A percentile compares a stretch with the other conserved stretches of the same genome.
These are phyloP conservation scores for Lenwebbia sp. DNA, from an alignment of 345 rosid genomes.

Conservation along the genomic window DNA sequence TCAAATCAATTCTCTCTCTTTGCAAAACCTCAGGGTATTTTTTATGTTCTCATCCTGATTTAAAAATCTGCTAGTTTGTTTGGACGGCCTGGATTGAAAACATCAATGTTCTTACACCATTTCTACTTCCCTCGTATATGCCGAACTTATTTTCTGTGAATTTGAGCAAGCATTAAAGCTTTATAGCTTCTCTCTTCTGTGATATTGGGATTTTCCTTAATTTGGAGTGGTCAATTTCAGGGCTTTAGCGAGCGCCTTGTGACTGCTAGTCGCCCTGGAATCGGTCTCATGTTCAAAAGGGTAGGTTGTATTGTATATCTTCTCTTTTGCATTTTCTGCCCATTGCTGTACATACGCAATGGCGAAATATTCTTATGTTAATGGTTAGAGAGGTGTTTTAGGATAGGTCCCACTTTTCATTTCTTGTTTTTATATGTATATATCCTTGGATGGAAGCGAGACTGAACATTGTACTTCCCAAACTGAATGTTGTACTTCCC, in stretches of 20 bases:
- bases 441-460: not conserved
- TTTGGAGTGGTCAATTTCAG: constrained; percentile 25
- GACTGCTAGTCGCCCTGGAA: constrained; percentile 72
- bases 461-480: not conserved
- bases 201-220: not conserved
- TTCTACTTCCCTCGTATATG: not conserved
- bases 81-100: not conserved
- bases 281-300: constrained; percentile 94
- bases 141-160: not conserved
- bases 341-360: not conserved
- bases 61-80: not conserved
- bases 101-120: not conserved
- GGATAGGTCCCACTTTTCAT: not conserved
- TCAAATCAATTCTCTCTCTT: not conserved
- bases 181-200: not conserved
- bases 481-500: not conserved
- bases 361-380: not conserved
- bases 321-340: not conserved
- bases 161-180: not conserved
- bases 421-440: not conserved
- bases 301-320: constrained; percentile 22
- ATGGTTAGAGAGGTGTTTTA: not conserved
- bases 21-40: not conserved
- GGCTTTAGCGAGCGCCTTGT: constrained; percentile 94
- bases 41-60: not conserved